These are phyloP conservation scores for Eucalyptus tenuipes DNA, from an alignment of 345 rosid genomes.

Conservation along the genomic window DNA sequence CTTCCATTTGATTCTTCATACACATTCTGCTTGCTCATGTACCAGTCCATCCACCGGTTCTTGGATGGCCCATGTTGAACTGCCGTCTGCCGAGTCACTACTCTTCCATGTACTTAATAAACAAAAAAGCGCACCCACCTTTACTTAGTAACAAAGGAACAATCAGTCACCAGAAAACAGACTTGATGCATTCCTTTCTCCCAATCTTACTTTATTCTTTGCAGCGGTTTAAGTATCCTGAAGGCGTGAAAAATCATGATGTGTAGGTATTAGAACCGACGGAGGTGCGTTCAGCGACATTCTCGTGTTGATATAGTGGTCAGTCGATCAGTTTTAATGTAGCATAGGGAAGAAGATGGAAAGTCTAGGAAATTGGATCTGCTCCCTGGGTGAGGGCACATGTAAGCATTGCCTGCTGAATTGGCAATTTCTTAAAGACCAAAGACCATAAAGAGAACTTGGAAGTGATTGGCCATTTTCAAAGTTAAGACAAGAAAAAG, in stretches of 20 bases:
- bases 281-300: background rate
- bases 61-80: conserved; percentile 7
- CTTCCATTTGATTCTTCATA: conserved; percentile 10
- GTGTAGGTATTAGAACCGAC: background rate
- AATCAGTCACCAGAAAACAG: background rate
- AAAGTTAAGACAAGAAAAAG: conserved; percentile 36
- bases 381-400: conserved; percentile 3
- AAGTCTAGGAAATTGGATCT: background rate
- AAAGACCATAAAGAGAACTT: background rate
- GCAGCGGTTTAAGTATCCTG: background rate
- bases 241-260: background rate
- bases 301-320: background rate
- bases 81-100: background rate
- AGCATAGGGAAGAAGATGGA: background rate
- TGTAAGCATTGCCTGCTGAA: conserved; percentile 17
- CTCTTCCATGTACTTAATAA: background rate
- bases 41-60: conserved; percentile 8
- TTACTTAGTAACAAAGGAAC: conserved; percentile 37
- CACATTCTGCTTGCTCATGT: conserved; percentile 6
- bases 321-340: background rate
- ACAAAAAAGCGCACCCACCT: conserved; percentile 2
- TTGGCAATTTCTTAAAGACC: conserved; percentile 19
- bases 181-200: background rate
- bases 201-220: background rate
- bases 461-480: background rate